These are phyloP conservation scores for Tetracladium marchalianum DNA, from an alignment of 495 filamentous ascomycete species.

Conservation along the genomic window DNA sequence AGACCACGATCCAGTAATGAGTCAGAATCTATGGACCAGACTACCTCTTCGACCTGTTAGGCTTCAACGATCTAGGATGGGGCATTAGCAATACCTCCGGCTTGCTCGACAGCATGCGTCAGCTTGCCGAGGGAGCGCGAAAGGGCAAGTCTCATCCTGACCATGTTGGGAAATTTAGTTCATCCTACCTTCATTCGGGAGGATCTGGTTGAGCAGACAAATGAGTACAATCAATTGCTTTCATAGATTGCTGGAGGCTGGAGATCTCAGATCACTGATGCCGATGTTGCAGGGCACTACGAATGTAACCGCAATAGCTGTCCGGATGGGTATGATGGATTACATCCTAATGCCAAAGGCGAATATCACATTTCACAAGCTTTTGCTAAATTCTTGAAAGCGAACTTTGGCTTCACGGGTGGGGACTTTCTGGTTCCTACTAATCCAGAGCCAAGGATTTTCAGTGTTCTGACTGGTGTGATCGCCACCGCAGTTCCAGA, in stretches of 20 bases:
- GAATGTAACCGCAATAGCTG: constrained; percentile 14
- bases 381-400: too few relatives aligned
- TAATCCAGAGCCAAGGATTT: too few relatives aligned
- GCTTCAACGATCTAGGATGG: constrained; percentile 31
- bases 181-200: constrained; percentile 17
- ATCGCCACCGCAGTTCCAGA: too few relatives aligned
- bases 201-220: constrained; percentile 19
- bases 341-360: constrained; percentile 27
- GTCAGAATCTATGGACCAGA: constrained; percentile 30
- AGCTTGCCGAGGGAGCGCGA: constrained; percentile 19
- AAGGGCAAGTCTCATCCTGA: constrained; percentile 11
- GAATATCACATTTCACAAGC: too few relatives aligned
- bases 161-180: constrained; percentile 23
- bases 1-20: constrained; percentile 30
- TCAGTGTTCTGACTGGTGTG: too few relatives aligned
- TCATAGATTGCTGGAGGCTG: constrained; percentile 1
- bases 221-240: constrained; percentile 22
- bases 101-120: constrained; percentile 17
- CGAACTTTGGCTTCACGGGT: too few relatives aligned
- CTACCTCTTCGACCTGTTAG: constrained; percentile 24
- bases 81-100: constrained; percentile 13
- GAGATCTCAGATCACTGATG: constrained; percentile 19
- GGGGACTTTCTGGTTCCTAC: too few relatives aligned
- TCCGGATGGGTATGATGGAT: constrained; percentile 25
- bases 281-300: constrained; percentile 21